Evolutionary conservation across 2,329 filamentous ascomycete species (phyloP), one percentile per base, ranked within the genome.

Genomic region (Penicillium decumbens): DNA sequence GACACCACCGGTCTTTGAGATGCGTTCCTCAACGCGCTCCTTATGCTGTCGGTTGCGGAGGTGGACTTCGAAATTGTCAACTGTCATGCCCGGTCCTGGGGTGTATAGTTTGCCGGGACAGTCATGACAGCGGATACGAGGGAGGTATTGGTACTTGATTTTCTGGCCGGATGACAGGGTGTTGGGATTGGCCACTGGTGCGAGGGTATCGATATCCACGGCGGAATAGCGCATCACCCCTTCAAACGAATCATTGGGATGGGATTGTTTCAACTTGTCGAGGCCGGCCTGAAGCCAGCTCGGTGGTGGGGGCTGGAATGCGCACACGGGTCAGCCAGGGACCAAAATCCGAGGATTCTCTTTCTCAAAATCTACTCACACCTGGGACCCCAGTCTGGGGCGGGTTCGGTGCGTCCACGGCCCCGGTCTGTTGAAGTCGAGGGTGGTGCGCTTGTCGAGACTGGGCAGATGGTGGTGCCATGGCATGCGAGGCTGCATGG

Each of bases 101-200:
- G 91, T 95, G 70, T 98, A 98, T 9, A 95, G 76, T 70, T 96
- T 97, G 27, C 89, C 89, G 0, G 89, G 89, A 67, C 93, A 97
- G 69, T 98, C 93, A 41, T 86, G 82, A 68, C 93, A 98, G 50
- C 89, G 81, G 56, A 98, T 96, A 43, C 93, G 80, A 7, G 93
- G 93, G 43, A 95, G 77, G 71, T 87, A 97, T 72, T 88, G 87
- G 60, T 86, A 89, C 62, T 86, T 88, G 53, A 89, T 76, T 54
- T 86, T 71, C 43, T 81, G 53, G 78, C 75, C 46, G 80, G 84
- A 7, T 79, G 73, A 13, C 77, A 75, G 39, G 64, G 69, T 52
- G 69, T 78, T 62, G 66, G 76, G 72, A 25, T 74, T 72, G 32
- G 83, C 75, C 43, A 87, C 78, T 20, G 84, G 81, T 18, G 80